Percentiles rank a stretch among this genome's conserved stretches.
These are phyloP conservation scores for Penicillium capsulatum DNA, from an alignment of 2,329 filamentous ascomycete genomes.

Conservation along the genomic window DNA sequence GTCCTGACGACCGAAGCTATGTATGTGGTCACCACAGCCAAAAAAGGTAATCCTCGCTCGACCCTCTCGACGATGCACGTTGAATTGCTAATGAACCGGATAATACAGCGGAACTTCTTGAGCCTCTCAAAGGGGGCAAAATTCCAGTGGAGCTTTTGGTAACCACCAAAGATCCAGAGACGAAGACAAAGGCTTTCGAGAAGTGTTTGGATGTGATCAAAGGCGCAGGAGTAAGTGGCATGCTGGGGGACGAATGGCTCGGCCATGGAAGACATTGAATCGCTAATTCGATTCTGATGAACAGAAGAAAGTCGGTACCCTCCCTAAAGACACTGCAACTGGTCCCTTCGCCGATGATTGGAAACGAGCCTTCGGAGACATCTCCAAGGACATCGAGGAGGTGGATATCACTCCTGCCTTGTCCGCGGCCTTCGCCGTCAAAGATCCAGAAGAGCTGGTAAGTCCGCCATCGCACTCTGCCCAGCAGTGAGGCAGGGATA, in stretches of 20 bases:
- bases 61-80: too few relatives aligned
- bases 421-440: constrained; percentile 83
- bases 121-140: constrained; percentile 86
- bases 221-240: constrained; percentile 66
- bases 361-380: constrained; percentile 75
- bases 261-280: too few relatives aligned
- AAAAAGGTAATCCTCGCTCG: constrained; percentile 68
- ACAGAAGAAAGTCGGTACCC: constrained; percentile 82
- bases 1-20: constrained; percentile 83
- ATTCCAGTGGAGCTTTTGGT: constrained; percentile 89
- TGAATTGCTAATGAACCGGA: too few relatives aligned
- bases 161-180: constrained; percentile 82
- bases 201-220: constrained; percentile 85
- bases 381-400: constrained; percentile 81
- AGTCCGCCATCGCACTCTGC: constrained; percentile 19
- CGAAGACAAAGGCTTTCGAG: constrained; percentile 86
- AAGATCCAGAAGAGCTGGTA: constrained; percentile 87
- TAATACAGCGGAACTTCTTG: constrained; percentile 78
- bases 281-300: not conserved
- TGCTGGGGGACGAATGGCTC: too few relatives aligned
- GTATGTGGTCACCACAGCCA: constrained; percentile 90
- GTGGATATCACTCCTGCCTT: constrained; percentile 80
- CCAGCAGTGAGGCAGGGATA: not conserved
- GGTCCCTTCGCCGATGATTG: constrained; percentile 95
- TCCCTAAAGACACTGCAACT: constrained; percentile 76